Base-by-base conservation (phyloP, 306 rosid species). In the Ochetophila trinervis region DNA sequence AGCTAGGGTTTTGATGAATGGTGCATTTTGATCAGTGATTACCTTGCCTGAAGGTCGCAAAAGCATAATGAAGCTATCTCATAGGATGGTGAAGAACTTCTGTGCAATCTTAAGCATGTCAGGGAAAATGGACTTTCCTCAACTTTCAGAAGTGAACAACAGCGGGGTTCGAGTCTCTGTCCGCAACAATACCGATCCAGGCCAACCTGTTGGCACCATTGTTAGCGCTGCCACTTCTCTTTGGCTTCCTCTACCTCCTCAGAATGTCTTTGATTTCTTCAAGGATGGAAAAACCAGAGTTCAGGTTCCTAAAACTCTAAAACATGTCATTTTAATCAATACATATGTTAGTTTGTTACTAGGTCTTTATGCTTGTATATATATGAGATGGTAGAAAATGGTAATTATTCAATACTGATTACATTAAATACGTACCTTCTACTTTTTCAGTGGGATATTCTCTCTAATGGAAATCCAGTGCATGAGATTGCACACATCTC, bases 361-460 rank as follows among this genome's bases (percentile, higher is more conserved):
- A 27, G 2, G 32, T 27, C 2, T 27, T 27, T 27, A 4, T n/a
- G n/a, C n/a, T n/a, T n/a, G n/a, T n/a, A n/a, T n/a, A n/a, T 27
- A 27, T 27, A 27, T 27, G 32, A 27, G 32, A 27, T 27, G 32
- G 32, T 27, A 27, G 32, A 4, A 4, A 27, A 27, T 27, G 32
- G 32, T 1, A 27, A 27, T 27, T 27, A 27, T 27, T 27, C 3
- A 27, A 27, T 4, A 27, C 32, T 27, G 4, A 27, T n/a, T n/a
- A n/a, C n/a, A n/a, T n/a, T n/a, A n/a, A n/a, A n/a, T n/a, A n/a
- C n/a, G n/a, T 50, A n/a, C 54, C 54, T 19, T 50, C 20, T 50
- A 50, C 9, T 50, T 50, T 50, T n/a, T 34, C 70, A 91, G 95
- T 88, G 97, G 96, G 96, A 92, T 70, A 73, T 82, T 62, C 81